phyloP scores from a whole-genome alignment of 1,139 yeast genomes.

The Pichia sp. region DNA sequence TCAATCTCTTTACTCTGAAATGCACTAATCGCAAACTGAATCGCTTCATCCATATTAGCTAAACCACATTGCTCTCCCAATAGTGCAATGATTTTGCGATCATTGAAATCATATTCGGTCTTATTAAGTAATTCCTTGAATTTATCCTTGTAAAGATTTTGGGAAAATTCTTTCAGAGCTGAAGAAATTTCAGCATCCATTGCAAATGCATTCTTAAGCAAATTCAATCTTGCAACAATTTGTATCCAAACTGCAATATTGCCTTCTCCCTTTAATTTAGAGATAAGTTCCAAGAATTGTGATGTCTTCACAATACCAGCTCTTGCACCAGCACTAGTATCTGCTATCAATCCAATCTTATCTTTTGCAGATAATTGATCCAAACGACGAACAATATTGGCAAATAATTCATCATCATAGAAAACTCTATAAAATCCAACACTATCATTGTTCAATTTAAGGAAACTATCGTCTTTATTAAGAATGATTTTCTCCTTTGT shows the following conservation, averaged over 20 bases:
- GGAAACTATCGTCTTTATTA: constrained; percentile 28
- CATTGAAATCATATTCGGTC: constrained; percentile 30
- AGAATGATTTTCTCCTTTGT: constrained; percentile 15
- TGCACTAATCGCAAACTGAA: constrained; percentile 37
- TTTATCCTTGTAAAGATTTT: constrained; percentile 36
- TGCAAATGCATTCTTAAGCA: constrained; percentile 41
- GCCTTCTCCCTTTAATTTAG: constrained; percentile 39
- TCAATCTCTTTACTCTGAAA: constrained; percentile 36
- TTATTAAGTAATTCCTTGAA: constrained; percentile 33
- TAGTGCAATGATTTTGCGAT: constrained; percentile 44
- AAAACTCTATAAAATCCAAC: constrained; percentile 62
- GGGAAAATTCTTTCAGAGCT: constrained; percentile 36
- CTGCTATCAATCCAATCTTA: constrained; percentile 62
- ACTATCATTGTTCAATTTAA: constrained; percentile 57
- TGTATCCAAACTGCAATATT: constrained; percentile 60
- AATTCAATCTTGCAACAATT: constrained; percentile 38
- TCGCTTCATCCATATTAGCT: constrained; percentile 42
- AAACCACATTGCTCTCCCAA: constrained; percentile 47
- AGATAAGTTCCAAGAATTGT: constrained; percentile 40
- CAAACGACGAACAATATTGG: constrained; percentile 36
- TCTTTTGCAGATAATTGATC: constrained; percentile 47
- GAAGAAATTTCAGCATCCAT: constrained; percentile 35
- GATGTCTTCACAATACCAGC: constrained; percentile 51
- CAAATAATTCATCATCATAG: constrained; percentile 46
- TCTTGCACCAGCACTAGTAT: constrained; percentile 50